Conservation (phyloP, 1,139 yeast genomes). For the Hansenula sp. region DNA sequence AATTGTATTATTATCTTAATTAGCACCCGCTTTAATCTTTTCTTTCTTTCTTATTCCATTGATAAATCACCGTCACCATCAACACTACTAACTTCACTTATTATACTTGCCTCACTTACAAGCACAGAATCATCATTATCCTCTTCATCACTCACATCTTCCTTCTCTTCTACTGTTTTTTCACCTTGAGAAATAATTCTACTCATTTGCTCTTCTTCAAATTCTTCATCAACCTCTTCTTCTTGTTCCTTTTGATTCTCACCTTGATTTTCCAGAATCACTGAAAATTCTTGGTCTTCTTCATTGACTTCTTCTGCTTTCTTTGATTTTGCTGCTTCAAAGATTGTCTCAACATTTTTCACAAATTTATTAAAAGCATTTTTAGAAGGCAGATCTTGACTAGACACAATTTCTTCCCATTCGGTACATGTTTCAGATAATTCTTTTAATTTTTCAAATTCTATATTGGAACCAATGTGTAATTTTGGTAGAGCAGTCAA, state of each 20-base stretch:
- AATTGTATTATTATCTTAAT: too few species aligned
- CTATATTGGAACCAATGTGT: constrained; percentile 22
- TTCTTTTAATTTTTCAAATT: constrained; percentile 22
- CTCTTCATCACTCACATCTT: constrained; percentile 9
- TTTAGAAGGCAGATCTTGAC: constrained; percentile 37
- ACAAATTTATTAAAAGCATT: constrained; percentile 46
- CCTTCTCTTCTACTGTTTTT: constrained; percentile 4
- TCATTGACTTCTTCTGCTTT: constrained; percentile 18
- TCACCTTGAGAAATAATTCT: constrained; percentile 6
- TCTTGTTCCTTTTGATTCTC: constrained; percentile 13
- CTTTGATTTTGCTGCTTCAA: constrained; percentile 27
- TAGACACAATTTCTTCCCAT: constrained; percentile 16
- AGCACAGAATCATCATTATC: constrained; percentile 8
- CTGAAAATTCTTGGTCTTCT: constrained; percentile 26
- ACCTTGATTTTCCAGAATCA: constrained; percentile 21
- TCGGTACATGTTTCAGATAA: constrained; percentile 24
- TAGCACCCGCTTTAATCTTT: too few species aligned
- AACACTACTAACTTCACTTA: constrained; percentile 6
- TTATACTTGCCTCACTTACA: not conserved
- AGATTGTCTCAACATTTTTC: constrained; percentile 26
- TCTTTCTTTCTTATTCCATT: constrained; percentile 14
- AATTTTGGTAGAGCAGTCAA: constrained; percentile 51
- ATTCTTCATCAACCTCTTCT: constrained; percentile 15
- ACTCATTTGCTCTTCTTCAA: constrained; percentile 13
- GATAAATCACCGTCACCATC: constrained; percentile 20